phyloP scores from a whole-genome alignment of 305 asterid genomes.

The Petunia hybrid region DNA sequence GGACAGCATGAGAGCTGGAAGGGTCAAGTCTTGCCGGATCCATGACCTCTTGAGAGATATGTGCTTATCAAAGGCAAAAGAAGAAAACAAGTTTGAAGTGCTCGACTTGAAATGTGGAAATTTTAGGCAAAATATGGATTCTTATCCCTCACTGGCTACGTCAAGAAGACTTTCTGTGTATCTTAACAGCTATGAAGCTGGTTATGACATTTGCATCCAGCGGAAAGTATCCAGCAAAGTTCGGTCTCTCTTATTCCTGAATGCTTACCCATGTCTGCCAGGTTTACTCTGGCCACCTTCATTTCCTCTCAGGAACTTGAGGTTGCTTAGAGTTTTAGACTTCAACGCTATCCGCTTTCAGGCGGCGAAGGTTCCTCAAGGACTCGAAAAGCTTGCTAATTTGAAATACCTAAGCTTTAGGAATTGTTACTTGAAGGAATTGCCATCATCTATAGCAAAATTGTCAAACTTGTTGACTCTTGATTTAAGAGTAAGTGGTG shows the following conservation, averaged over 20 bases:
- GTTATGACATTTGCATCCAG: neutral
- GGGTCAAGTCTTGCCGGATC: neutral
- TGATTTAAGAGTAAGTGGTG: conserved; percentile 27
- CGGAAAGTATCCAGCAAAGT: neutral
- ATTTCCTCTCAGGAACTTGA: neutral
- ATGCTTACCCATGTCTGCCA: too few species aligned
- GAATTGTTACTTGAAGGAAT: neutral
- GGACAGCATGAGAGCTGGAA: neutral
- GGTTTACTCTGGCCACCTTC: neutral
- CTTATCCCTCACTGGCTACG: neutral
- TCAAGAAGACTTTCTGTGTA: neutral
- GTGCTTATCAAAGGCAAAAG: conserved; percentile 15
- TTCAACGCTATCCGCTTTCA: conserved; percentile 9
- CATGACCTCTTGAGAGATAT: neutral
- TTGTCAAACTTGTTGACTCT: conserved; percentile 22
- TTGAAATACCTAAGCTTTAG: conserved; percentile 26
- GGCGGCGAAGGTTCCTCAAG: neutral
- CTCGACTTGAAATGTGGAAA: neutral
- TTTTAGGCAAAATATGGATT: neutral
- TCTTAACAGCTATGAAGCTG: neutral
- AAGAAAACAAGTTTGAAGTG: neutral
- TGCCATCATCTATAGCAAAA: conserved; percentile 30
- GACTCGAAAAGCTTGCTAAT: neutral
- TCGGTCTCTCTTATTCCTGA: neutral
- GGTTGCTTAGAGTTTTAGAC: conserved; percentile 11